Evolutionary conservation across 75 land plant species (phyloP).

Genomic region (Chamaecyparis obtusa): DNA sequence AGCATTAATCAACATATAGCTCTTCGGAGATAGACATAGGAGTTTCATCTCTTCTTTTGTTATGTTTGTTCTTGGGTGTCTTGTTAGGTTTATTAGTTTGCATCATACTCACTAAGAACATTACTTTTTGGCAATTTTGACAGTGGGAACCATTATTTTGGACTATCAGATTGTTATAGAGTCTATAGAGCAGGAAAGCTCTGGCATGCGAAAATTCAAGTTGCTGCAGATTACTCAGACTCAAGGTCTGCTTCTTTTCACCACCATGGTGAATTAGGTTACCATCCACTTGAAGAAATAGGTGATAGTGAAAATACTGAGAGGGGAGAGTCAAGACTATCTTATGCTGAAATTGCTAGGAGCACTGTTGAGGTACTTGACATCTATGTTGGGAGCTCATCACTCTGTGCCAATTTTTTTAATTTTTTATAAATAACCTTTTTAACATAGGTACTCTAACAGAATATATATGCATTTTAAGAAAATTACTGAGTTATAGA

Average conservation of each 20-base stretch:
- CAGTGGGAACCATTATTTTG: conserved; percentile 3
- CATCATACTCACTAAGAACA: background rate
- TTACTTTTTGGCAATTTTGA: conserved; percentile 10
- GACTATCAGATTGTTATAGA: background rate
- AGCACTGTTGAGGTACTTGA: conserved; percentile 74
- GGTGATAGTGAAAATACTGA: conserved; percentile 38
- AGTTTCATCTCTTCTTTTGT: background rate
- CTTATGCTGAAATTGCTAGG: conserved; percentile 86
- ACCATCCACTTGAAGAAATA: conserved; percentile 95
- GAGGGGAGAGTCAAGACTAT: conserved; percentile 36
- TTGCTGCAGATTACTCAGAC: conserved; percentile 84
- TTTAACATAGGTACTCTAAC: background rate
- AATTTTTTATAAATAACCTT: background rate
- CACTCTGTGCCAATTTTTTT: background rate
- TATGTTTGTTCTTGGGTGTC: background rate
- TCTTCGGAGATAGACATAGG: background rate
- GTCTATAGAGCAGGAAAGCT: background rate
- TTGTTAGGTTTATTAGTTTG: background rate
- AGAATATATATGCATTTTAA: background rate
- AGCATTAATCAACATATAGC: background rate
- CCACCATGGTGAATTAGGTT: conserved; percentile 44
- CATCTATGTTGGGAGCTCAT: background rate
- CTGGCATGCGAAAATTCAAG: conserved; percentile 38
- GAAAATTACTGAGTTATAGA: background rate
- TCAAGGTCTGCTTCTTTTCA: conserved; percentile 68